A percentile compares a stretch with the other conserved stretches of the same genome.
These are phyloP conservation scores for Digitaria exilis DNA, from an alignment of 202 grass and related monocot species.

Conservation along the genomic window DNA sequence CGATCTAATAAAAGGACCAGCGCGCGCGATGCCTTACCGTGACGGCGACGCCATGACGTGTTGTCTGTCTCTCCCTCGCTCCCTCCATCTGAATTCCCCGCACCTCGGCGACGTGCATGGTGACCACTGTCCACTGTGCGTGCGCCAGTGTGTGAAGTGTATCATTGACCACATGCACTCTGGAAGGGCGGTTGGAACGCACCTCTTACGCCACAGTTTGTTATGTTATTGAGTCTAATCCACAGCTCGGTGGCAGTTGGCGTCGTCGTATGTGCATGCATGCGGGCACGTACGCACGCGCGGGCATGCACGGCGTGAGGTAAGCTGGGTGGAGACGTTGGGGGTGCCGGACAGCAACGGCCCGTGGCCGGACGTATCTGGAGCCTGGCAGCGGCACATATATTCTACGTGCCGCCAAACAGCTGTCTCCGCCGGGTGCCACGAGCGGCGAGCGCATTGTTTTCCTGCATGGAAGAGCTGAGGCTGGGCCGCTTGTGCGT, in stretches of 20 bases:
- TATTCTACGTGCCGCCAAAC: constrained; percentile 39
- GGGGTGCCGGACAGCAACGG: constrained; percentile 17
- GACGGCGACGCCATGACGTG: constrained; percentile 16
- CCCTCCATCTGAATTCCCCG: too few relatives aligned
- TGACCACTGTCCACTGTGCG: not conserved
- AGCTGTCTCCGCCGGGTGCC: constrained; percentile 2
- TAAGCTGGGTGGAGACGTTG: not conserved
- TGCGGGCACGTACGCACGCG: constrained; percentile 19
- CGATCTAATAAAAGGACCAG: constrained; percentile 29
- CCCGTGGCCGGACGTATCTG: constrained; percentile 12
- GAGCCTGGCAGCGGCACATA: not conserved
- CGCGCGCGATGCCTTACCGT: not conserved
- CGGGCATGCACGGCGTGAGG: not conserved
- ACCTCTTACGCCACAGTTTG: too few relatives aligned
- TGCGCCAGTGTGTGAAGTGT: not conserved
- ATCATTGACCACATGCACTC: not conserved
- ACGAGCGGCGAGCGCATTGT: not conserved
- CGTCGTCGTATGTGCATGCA: constrained; percentile 13
- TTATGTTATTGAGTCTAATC: not conserved
- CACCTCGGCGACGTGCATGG: too few relatives aligned
- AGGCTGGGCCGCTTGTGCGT: not conserved
- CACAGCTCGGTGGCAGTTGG: not conserved
- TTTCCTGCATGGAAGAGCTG: not conserved
- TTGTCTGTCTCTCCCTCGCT: too few relatives aligned
- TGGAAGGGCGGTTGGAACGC: constrained; percentile 4